Evolutionary conservation across 1,139 yeast species (phyloP).

Genomic region (Yamadazyma friedrichii): DNA sequence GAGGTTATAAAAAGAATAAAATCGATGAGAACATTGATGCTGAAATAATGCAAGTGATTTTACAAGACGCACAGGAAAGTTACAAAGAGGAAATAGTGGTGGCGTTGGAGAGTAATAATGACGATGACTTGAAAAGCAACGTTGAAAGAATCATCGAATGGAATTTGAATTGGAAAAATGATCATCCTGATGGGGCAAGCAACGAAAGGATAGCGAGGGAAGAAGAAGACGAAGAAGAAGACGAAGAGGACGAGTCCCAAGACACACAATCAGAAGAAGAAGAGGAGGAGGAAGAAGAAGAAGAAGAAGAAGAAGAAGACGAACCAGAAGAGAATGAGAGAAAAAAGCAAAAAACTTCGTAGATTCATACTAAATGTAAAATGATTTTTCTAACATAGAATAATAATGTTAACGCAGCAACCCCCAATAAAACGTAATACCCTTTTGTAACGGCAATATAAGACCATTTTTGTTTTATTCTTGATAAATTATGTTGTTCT

Average conservation of each 20-base stretch:
- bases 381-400: slow-evolving; percentile 27
- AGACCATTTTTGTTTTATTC: slow-evolving; percentile 55
- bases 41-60: slow-evolving; percentile 91
- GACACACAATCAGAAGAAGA: too few relatives aligned
- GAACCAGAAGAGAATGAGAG: slow-evolving; percentile 2
- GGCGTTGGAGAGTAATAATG: slow-evolving; percentile 67
- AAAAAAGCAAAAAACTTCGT: background rate
- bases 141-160: slow-evolving; percentile 73
- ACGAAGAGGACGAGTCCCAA: slow-evolving; percentile 9
- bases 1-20: slow-evolving; percentile 77
- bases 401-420: slow-evolving; percentile 23
- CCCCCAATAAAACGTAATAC: slow-evolving; percentile 34
- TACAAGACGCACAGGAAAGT: slow-evolving; percentile 82
- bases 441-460: slow-evolving; percentile 55
- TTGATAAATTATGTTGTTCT: slow-evolving; percentile 59
- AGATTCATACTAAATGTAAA: slow-evolving; percentile 11
- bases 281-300: slow-evolving; percentile 5
- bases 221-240: slow-evolving; percentile 9
- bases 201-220: slow-evolving; percentile 7
- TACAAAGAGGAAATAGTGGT: slow-evolving; percentile 81
- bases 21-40: slow-evolving; percentile 92
- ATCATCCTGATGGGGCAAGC: slow-evolving; percentile 43
- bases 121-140: slow-evolving; percentile 77
- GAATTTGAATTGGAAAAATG: slow-evolving; percentile 68
- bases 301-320: slow-evolving; percentile 5